Percentiles rank a stretch among this genome's conserved stretches.
Conservation (phyloP, 2,329 filamentous ascomycete genomes). For the Fusarium fracticaudum region DNA sequence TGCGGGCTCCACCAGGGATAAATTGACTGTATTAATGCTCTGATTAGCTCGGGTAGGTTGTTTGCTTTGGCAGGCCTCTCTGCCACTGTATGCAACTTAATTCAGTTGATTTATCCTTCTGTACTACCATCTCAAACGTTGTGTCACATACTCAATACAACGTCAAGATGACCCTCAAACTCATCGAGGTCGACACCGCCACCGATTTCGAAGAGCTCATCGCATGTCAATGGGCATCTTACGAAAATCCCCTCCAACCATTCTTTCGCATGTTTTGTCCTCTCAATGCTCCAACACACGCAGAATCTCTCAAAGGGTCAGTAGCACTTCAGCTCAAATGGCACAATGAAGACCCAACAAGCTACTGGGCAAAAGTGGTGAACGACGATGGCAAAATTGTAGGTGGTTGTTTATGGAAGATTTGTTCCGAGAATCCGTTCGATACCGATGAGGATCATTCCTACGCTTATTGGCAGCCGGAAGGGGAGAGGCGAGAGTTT, state of each 20-base stretch:
- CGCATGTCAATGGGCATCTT: constrained; percentile 30
- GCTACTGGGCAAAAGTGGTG: constrained; percentile 29
- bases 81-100: neutral
- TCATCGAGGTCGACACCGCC: constrained; percentile 24
- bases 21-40: neutral
- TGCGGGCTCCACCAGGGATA: neutral
- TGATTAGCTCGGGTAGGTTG: neutral
- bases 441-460: constrained; percentile 14
- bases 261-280: constrained; percentile 40
- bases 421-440: constrained; percentile 22
- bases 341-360: constrained; percentile 27
- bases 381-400: constrained; percentile 30
- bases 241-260: constrained; percentile 22
- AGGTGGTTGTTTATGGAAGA: constrained; percentile 37
- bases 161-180: constrained; percentile 23
- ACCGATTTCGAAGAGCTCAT: constrained; percentile 33
- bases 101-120: neutral
- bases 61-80: neutral
- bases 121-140: neutral
- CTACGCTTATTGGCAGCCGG: constrained; percentile 29
- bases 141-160: neutral
- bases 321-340: constrained; percentile 1
- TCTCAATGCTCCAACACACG: neutral
- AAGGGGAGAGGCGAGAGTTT: constrained; percentile 31
- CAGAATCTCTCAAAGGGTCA: constrained; percentile 23